Percentiles rank a stretch among this genome's conserved stretches.
These are phyloP conservation scores for Fusarium keratoplasticum DNA, from an alignment of 2,329 filamentous ascomycete genomes.

Conservation along the genomic window DNA sequence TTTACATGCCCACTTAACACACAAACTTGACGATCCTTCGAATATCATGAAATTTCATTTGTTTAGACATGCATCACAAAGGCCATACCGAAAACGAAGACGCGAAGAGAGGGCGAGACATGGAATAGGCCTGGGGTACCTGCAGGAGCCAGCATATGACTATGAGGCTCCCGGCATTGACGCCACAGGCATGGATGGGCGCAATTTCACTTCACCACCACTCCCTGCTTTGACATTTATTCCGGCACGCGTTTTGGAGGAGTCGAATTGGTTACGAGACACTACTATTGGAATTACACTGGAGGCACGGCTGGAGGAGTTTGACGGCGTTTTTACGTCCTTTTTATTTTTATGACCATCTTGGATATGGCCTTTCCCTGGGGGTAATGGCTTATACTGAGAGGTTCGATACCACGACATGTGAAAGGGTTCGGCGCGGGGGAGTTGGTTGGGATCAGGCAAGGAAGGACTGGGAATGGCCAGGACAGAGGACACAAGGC, in stretches of 20 bases:
- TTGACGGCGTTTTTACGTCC: conserved; percentile 39
- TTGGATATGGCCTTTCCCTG: conserved; percentile 41
- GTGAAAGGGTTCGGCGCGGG: conserved; percentile 23
- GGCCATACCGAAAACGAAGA: conserved; percentile 35
- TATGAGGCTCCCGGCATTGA: neutral
- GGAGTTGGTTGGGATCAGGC: conserved; percentile 23
- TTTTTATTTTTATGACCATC: conserved; percentile 35
- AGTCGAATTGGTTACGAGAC: conserved; percentile 31
- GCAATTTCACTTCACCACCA: conserved; percentile 5
- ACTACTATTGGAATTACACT: conserved; percentile 31
- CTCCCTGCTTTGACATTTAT: conserved; percentile 23
- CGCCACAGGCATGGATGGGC: neutral
- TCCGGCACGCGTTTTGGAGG: conserved; percentile 32
- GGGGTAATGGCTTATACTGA: conserved; percentile 36
- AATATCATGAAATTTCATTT: conserved; percentile 43
- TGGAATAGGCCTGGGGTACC: conserved; percentile 29
- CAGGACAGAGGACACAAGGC: neutral
- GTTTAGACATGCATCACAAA: conserved; percentile 40
- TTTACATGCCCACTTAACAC: conserved; percentile 12
- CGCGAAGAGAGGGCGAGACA: conserved; percentile 19
- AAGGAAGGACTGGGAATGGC: conserved; percentile 28
- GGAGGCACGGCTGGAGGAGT: conserved; percentile 43
- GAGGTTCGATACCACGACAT: conserved; percentile 45
- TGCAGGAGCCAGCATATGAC: conserved; percentile 1
- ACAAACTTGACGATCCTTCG: conserved; percentile 35